phyloP scores from a whole-genome alignment of 2,329 filamentous ascomycete species.

The Penicillium sp. region DNA sequence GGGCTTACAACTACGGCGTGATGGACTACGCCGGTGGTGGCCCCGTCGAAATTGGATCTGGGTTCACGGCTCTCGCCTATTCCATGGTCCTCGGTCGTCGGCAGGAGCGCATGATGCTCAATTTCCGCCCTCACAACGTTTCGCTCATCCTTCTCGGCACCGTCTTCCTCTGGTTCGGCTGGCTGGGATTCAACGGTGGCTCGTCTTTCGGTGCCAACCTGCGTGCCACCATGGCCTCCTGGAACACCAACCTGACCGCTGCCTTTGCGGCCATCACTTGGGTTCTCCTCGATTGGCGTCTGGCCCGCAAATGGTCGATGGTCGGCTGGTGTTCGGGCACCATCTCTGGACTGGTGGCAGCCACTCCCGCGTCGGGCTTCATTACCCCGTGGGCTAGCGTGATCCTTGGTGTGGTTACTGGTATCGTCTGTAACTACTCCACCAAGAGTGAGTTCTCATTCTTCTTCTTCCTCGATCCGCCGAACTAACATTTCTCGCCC shows the following conservation, averaged over 20 bases:
- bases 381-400: slow-evolving; percentile 66
- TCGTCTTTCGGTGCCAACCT: slow-evolving; percentile 92
- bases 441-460: slow-evolving; percentile 59
- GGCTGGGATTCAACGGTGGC: slow-evolving; percentile 98
- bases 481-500: background rate
- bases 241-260: slow-evolving; percentile 93
- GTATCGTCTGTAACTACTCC: slow-evolving; percentile 73
- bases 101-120: slow-evolving; percentile 99
- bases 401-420: slow-evolving; percentile 60
- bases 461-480: background rate
- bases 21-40: slow-evolving; percentile 95
- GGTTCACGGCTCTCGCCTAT: slow-evolving; percentile 89
- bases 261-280: slow-evolving; percentile 90
- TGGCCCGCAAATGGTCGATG: slow-evolving; percentile 92
- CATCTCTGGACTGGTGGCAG: slow-evolving; percentile 82
- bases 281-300: slow-evolving; percentile 92
- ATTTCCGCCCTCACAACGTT: slow-evolving; percentile 98
- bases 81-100: slow-evolving; percentile 92
- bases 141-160: slow-evolving; percentile 95
- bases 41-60: slow-evolving; percentile 94
- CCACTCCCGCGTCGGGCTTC: slow-evolving; percentile 79
- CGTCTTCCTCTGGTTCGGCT: slow-evolving; percentile 95
- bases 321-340: slow-evolving; percentile 89
- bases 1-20: slow-evolving; percentile 86
- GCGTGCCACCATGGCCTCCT: slow-evolving; percentile 92